phyloP scores from a whole-genome alignment of 805 yeast species.

The Kodamaea leandrae region DNA sequence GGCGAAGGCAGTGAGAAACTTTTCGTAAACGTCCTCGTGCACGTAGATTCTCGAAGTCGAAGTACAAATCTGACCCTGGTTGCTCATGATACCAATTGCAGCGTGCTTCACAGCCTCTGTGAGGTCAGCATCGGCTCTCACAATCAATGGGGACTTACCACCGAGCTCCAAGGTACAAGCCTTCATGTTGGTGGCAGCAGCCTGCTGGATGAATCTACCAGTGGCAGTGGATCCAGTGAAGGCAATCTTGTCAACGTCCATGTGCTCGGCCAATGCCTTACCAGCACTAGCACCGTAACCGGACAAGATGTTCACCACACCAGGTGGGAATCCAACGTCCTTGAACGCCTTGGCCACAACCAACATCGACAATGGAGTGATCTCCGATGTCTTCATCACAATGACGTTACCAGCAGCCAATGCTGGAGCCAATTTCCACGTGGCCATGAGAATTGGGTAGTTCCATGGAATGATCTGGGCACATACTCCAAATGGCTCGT shows the following conservation, averaged over 20 bases:
- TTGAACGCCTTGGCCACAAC: slow-evolving; percentile 55
- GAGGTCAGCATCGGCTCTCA: slow-evolving; percentile 62
- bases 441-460: slow-evolving; percentile 65
- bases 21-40: slow-evolving; percentile 54
- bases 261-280: slow-evolving; percentile 57
- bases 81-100: slow-evolving; percentile 60
- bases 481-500: slow-evolving; percentile 65
- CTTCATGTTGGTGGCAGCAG: slow-evolving; percentile 60
- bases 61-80: slow-evolving; percentile 69
- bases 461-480: slow-evolving; percentile 75
- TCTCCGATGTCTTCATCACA: slow-evolving; percentile 71
- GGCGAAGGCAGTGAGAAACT: slow-evolving; percentile 46
- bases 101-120: slow-evolving; percentile 70
- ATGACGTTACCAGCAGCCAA: slow-evolving; percentile 75
- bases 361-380: slow-evolving; percentile 70
- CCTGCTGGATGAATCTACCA: slow-evolving; percentile 61
- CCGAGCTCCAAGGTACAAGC: slow-evolving; percentile 70
- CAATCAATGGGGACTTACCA: slow-evolving; percentile 65
- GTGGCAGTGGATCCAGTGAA: slow-evolving; percentile 59
- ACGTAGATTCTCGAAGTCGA: slow-evolving; percentile 62
- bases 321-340: slow-evolving; percentile 74
- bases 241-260: slow-evolving; percentile 49
- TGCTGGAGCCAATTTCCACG: slow-evolving; percentile 84
- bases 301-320: slow-evolving; percentile 67
- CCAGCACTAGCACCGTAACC: slow-evolving; percentile 75